Evolutionary conservation across 2,329 filamentous ascomycete species (phyloP).

Genomic region (Fusarium globosum): DNA sequence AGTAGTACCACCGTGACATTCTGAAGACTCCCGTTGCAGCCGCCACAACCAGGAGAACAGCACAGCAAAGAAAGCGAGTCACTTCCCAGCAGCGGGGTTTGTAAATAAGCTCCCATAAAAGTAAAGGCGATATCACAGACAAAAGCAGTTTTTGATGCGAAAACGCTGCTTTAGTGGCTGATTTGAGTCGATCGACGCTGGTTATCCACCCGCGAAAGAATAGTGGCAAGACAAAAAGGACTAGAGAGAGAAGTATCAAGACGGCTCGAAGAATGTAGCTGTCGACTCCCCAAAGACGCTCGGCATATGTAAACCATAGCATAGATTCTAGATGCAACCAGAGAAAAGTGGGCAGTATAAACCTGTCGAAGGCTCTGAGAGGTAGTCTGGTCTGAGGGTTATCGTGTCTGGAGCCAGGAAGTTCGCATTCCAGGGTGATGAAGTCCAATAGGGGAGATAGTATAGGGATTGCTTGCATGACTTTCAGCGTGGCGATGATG

Average conservation of each 20-base stretch:
- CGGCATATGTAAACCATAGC: background rate
- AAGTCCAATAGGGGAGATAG: background rate
- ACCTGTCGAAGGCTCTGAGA: background rate
- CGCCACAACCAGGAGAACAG: no score
- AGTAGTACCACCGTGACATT: background rate
- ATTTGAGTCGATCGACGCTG: background rate
- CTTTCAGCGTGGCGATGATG: rapidly evolving
- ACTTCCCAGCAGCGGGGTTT: background rate
- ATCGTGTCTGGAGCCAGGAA: background rate
- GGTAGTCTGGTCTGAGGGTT: background rate
- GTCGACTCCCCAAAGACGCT: background rate
- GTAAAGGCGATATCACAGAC: rapidly evolving
- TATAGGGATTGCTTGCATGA: background rate
- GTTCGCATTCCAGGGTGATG: background rate
- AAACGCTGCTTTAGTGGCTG: background rate
- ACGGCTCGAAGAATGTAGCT: rapidly evolving
- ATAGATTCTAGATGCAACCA: background rate
- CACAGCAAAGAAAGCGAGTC: background rate
- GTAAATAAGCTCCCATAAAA: rapidly evolving
- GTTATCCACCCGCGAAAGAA: background rate
- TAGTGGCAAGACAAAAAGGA: background rate
- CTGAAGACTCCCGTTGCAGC: background rate
- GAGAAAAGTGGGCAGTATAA: background rate
- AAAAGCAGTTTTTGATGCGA: background rate
- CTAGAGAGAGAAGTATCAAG: background rate